These are phyloP conservation scores for Vanrija pseudolonga DNA, from an alignment of 1,284 basidiomycete species.

Conservation along the genomic window DNA sequence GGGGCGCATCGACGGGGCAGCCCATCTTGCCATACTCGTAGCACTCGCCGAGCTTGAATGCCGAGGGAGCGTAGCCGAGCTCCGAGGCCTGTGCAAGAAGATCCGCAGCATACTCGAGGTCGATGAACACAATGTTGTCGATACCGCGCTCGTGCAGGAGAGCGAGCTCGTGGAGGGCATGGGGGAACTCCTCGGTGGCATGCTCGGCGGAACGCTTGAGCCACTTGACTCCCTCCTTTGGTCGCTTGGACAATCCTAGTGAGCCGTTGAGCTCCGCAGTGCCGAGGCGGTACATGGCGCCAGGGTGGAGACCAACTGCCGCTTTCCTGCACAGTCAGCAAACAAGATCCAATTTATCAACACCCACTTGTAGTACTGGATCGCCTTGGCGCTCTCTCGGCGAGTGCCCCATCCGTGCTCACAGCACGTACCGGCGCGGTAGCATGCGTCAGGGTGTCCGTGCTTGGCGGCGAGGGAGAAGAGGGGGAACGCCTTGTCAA, in stretches of 20 bases:
- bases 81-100: constrained; percentile 91
- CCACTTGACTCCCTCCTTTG: constrained; percentile 98
- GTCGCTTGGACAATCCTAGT: constrained; percentile 76
- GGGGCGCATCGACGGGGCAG: constrained; percentile 93
- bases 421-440: constrained; percentile 94
- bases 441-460: constrained; percentile 93
- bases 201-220: constrained; percentile 93
- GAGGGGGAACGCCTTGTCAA: constrained; percentile 92
- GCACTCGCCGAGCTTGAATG: constrained; percentile 93
- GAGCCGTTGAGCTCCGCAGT: constrained; percentile 96
- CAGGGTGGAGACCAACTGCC: constrained; percentile 83
- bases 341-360: neutral
- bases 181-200: constrained; percentile 90
- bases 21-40: constrained; percentile 99
- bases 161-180: constrained; percentile 92
- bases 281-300: constrained; percentile 93
- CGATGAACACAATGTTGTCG: constrained; percentile 94
- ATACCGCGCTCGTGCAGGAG: constrained; percentile 91
- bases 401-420: constrained; percentile 99
- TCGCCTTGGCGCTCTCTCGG: constrained; percentile 83
- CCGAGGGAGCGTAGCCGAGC: constrained; percentile 92
- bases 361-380: constrained; percentile 75
- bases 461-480: constrained; percentile 97
- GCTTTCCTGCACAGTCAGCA: constrained; percentile 62
- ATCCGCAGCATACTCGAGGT: constrained; percentile 92